Evolutionary conservation across 169 alveolate species (phyloP).

Genomic region (Neospora caninum): DNA sequence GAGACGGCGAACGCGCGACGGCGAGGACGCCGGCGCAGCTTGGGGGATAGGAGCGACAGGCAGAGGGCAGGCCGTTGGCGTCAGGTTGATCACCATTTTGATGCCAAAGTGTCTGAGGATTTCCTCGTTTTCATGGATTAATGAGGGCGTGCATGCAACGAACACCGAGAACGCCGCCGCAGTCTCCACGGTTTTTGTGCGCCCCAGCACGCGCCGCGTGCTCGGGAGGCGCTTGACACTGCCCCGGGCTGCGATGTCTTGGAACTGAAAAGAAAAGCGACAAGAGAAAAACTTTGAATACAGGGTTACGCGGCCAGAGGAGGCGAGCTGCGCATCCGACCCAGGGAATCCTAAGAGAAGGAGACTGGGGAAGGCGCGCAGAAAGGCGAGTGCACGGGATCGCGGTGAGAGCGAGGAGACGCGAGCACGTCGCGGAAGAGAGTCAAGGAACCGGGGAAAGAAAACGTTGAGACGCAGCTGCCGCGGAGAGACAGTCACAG

Average conservation of each 20-base stretch:
- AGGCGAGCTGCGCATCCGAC: too few species aligned
- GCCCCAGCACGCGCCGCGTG: background rate
- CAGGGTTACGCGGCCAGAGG: too few species aligned
- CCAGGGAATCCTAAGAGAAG: too few species aligned
- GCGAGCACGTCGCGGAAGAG: background rate
- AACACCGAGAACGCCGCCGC: background rate
- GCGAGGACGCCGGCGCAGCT: background rate
- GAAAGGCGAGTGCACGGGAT: too few species aligned
- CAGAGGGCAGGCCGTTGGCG: background rate
- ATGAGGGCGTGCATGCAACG: background rate
- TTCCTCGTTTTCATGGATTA: background rate
- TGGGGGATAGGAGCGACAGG: background rate
- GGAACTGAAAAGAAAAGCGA: too few species aligned
- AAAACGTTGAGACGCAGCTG: background rate
- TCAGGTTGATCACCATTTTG: background rate
- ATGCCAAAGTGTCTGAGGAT: conserved; percentile 24
- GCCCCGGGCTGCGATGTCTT: background rate
- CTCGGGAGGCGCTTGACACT: background rate
- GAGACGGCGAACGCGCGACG: background rate
- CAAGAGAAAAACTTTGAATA: too few species aligned
- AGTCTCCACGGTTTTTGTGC: background rate
- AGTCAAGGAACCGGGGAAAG: background rate
- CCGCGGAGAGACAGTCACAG: background rate
- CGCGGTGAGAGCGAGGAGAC: too few species aligned
- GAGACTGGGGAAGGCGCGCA: too few species aligned